These are phyloP conservation scores for Euphorbia tirucalli DNA, from an alignment of 345 rosid genomes.

Conservation along the genomic window DNA sequence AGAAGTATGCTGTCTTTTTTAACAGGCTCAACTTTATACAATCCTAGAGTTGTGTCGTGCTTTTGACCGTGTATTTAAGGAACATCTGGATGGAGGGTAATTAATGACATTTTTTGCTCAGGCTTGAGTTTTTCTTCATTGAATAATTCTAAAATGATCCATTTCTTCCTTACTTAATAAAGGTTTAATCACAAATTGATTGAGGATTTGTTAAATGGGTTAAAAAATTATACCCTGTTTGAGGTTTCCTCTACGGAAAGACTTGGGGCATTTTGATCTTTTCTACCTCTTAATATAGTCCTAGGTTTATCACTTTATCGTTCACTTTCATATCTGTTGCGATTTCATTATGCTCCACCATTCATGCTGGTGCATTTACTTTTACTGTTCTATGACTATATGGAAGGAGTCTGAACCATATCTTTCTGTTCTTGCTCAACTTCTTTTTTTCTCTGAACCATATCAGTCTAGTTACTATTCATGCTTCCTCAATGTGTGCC, in stretches of 20 bases:
- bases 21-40: constrained; percentile 90
- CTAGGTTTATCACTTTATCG: background rate
- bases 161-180: background rate
- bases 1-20: constrained; percentile 18
- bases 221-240: background rate
- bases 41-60: constrained; percentile 96
- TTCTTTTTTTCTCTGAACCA: background rate
- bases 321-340: background rate
- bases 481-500: background rate
- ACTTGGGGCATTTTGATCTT: background rate
- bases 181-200: background rate
- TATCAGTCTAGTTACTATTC: background rate
- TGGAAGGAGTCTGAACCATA: no score
- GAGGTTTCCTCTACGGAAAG: background rate
- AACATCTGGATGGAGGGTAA: constrained; percentile 99
- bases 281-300: background rate
- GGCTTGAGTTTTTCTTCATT: constrained; percentile 3
- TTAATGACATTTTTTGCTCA: constrained; percentile 17
- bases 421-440: background rate
- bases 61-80: constrained; percentile 95
- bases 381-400: no score
- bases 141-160: constrained; percentile 10
- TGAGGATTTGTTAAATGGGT: background rate
- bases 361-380: background rate
- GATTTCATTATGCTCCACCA: background rate